Evolutionary conservation across 176 grass and related monocot genomes (phyloP), one percentile per base, ranked within the genome.

Genomic region (Phoenix roebelenii): DNA sequence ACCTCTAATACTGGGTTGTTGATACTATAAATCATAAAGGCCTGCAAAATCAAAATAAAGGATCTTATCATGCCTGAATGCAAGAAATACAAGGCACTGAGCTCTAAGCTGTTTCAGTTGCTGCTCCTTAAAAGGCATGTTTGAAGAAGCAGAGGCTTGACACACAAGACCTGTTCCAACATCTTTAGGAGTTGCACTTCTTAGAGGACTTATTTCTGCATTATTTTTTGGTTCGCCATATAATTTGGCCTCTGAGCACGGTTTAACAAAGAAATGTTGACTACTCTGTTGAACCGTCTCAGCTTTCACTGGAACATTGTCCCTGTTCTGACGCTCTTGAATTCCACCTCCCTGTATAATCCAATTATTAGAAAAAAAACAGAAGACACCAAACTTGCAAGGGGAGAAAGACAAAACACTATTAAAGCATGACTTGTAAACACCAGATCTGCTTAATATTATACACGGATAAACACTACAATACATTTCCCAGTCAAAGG

Each of bases 101-200:
- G 93, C 93, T 83, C 93, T 88, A 76, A 98, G 93, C 71, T 98
- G 93, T 72, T 92, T 98, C 71, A 92, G 60, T 76, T 98, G 93
- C 19, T 92, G 93, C 55, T 98, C 93, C 87, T 85, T 92, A 74
- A 98, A 98, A 72, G 76, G 88, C 28, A 64, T 44, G 59, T 51
- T 82, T 32, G 85, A 73, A 25, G 50, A 35, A 16, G 44, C 9
- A 79, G 84, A 76, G 25, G 63, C 9, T 20, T 87, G 86, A 65
- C 83, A 50, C 50, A 76, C 70, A 58, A 74, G 81, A 79, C 68
- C 67, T 57, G 78, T 61, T 50, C 74, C 82, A 58, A 65, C 62
- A 72, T 64, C 71, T 71, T 68, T 89, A 67, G 35, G 35, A 44
- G 10, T 44, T 12, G 2, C 10, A 14, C 35, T 44, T 44, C 35